phyloP scores from a whole-genome alignment of 2,329 filamentous ascomycete species.

The Paecilomyces formosus region DNA sequence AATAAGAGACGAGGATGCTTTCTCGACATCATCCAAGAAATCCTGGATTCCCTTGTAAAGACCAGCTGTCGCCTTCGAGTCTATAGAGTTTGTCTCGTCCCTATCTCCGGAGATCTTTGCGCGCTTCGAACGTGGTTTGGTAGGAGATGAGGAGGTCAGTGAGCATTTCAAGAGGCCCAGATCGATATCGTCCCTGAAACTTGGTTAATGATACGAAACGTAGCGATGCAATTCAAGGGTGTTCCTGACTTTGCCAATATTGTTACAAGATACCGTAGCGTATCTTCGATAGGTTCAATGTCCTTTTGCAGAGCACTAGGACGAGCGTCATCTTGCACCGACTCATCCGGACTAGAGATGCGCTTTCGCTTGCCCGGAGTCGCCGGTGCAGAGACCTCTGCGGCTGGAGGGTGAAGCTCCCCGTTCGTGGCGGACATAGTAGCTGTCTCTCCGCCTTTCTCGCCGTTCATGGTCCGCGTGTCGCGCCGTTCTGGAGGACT shows the following conservation, averaged over 20 bases:
- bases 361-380: slow-evolving; percentile 38
- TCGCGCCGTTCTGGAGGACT: slow-evolving; percentile 15
- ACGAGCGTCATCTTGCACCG: slow-evolving; percentile 15
- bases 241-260: slow-evolving; percentile 23
- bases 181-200: slow-evolving; percentile 34
- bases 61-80: slow-evolving; percentile 28
- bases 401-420: slow-evolving; percentile 19
- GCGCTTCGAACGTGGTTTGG: slow-evolving; percentile 37
- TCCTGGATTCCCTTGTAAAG: slow-evolving; percentile 34
- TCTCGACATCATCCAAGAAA: slow-evolving; percentile 36
- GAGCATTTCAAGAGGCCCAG: slow-evolving; percentile 36
- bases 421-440: slow-evolving; percentile 27
- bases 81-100: slow-evolving; percentile 27
- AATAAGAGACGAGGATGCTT: slow-evolving; percentile 28
- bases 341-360: slow-evolving; percentile 23
- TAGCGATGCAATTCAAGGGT: not conserved
- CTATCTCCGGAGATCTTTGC: slow-evolving; percentile 31
- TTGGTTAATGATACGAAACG: slow-evolving; percentile 13
- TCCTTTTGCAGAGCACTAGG: slow-evolving; percentile 19
- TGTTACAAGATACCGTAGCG: slow-evolving; percentile 26
- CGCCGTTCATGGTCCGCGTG: slow-evolving; percentile 27
- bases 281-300: slow-evolving; percentile 24
- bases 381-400: slow-evolving; percentile 21
- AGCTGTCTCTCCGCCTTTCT: slow-evolving; percentile 24
- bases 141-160: slow-evolving; percentile 22